These are phyloP conservation scores for Teunomyces pallodes DNA, from an alignment of 805 yeast genomes.

Conservation along the genomic window DNA sequence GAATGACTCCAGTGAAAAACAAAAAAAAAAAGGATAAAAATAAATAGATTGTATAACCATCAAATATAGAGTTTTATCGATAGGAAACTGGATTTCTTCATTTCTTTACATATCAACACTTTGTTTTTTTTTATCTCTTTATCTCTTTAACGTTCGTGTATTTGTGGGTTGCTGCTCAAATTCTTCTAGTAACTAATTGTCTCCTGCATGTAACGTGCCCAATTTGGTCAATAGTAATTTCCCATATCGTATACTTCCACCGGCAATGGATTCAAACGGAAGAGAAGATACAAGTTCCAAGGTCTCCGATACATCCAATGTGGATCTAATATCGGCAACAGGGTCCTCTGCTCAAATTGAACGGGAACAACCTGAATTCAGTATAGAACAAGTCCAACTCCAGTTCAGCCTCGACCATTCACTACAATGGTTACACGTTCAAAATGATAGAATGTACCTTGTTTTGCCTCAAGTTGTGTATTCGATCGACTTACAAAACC, in stretches of 20 bases:
- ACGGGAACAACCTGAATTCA: constrained; percentile 21
- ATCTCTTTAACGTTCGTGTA: too few relatives aligned
- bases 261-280: constrained; percentile 3
- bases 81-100: too few relatives aligned
- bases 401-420: constrained; percentile 32
- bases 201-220: too few relatives aligned
- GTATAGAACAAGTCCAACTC: constrained; percentile 37
- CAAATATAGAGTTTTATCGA: too few relatives aligned
- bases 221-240: too few relatives aligned
- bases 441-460: constrained; percentile 35
- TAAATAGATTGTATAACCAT: too few relatives aligned
- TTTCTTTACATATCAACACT: too few relatives aligned
- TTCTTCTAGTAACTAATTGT: too few relatives aligned
- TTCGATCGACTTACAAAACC: constrained; percentile 35
- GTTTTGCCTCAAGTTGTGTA: constrained; percentile 19
- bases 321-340: not conserved
- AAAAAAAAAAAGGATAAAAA: too few relatives aligned
- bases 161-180: too few relatives aligned
- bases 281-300: not conserved
- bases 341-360: not conserved
- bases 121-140: too few relatives aligned
- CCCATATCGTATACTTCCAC: not conserved
- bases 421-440: constrained; percentile 26
- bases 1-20: not conserved
- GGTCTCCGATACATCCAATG: not conserved